Evolutionary conservation across 768 basidiomycete genomes (phyloP), one percentile per base, ranked within the genome.

Genomic region (Lentinula aciculospora): DNA sequence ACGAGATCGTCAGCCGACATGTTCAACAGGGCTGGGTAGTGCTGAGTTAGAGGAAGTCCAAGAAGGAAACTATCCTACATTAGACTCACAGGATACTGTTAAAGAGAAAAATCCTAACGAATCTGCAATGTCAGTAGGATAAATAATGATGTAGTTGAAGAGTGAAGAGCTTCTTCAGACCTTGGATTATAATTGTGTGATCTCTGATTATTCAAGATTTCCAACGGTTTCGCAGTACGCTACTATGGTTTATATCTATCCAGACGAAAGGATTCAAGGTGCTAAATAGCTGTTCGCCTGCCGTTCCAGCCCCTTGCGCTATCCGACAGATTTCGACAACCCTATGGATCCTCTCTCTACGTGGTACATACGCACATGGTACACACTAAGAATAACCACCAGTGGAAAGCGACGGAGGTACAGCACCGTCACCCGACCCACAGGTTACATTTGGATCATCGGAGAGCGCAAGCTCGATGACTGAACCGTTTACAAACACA

Each of bases 391-490:
- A 64, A 62, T 75, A 85, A 0, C 84, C 84, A 6, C 83, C 84
- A n/a, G 83, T 86, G 4, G 84, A 85, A 42, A 85, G 71, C 9
- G 84, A 85, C 2, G 84, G 83, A 0, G 84, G 84, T 31, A 85
- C 63, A 0, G 81, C 78, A 28, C 67, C 66, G 17, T 68, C 32
- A 7, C 73, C 77, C 3, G 65, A 68, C 10, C 84, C 84, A 64
- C 84, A 86, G 1, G 75, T 71, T 6, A 81, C 73, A 31, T 71
- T 75, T 58, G 81, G 79, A 63, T 84, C 74, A 58, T 76, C 71
- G 3, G 81, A 81, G 53, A 86, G 65, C 42, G 81, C 76, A 36
- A 86, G 68, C 64, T 83, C 83, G 34, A 86, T 72, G 21, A 76
- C 67, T 1, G 81, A 75, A 5, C 83, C 83, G 3, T 65, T 69